Base-by-base conservation (phyloP, 2,329 filamentous ascomycete genomes). In the Thielaviopsis euricoi region DNA sequence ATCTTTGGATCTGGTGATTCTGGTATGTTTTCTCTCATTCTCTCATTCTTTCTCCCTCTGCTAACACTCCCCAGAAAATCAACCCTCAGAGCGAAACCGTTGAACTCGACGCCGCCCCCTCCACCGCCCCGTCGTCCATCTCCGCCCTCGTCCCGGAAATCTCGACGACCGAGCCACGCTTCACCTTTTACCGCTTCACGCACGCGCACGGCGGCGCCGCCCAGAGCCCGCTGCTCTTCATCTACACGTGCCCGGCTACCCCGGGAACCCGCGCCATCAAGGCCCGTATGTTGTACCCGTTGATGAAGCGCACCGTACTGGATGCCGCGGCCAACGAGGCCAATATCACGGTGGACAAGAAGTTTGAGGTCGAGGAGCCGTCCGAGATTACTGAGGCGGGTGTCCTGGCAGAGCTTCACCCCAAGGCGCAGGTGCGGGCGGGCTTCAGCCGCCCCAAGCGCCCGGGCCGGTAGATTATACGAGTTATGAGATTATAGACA, bases 281-380 rank as follows among this genome's bases (percentile, higher is more conserved):
- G 73, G 85, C 86, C 71, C 78, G 87, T 62, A 94, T 94, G 88
- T 71, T 93, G 66, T 93, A 93, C 68, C 86, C 87, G 37, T 73
- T 83, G 25, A 83, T 83, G 73, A 83, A 83, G 70, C 74, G 79
- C 12, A 78, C 80, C 23, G 85, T 87, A 2, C 73, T 89, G 29
- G 71, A 74, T n/a, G 68, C 83, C 37, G 87, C 86, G 19, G 79
- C 83, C 64, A 71, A 71, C 40, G 80, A 87, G 63, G 83, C 80
- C 1, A 83, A 82, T 0, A 66, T 91, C 55, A 75, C 73, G 58
- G 73, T 88, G 4, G 82, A 80, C 59, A 89, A 87, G 77, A 85
- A 78, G 67, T 82, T 86, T 61, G 81, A 85, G 68, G 78, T 81
- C 2, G 79, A 82, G 63, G 78, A 86, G 62, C 82, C 85, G 4